Evolutionary conservation across 768 basidiomycete species (phyloP), one percentile per base, ranked within the genome.

Genomic region (Suillus cothurnatus): DNA sequence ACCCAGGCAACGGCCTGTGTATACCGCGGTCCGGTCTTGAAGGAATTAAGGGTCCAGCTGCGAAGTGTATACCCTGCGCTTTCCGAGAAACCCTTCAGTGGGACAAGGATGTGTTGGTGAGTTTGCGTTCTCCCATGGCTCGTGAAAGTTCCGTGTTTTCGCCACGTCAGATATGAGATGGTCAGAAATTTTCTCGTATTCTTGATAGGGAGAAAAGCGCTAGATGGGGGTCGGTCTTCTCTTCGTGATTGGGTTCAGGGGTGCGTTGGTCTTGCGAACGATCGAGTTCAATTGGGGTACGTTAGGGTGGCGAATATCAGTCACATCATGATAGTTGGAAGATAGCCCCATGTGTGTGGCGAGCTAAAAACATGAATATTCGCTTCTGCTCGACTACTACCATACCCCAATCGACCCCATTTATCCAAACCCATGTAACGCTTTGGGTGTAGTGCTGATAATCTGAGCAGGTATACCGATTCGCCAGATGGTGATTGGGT

Each of bases 81-180:
- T 53, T 91, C 87, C 6, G 77, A 86, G 68, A 91, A 88, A 74
- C 85, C 91, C 0, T 92, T 95, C 72, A 73, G 77, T 36, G 80
- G 80, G 8, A 96, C 95, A 14, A 79, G 96, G 65, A 76, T 99
- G 67, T 99, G 96, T 78, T 98, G 96, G 96, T 93, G 72, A 74
- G 86, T 74, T 38, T 26, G 15, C 17, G 11, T 55, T 38, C 23
- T 36, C 36, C 34, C 36, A 2, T 14, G 8, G 34, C n/a, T 17
- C 34, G n/a, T 36, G 34, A 57, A 7, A 52, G 17, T 52, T 28
- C 50, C 4, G 8, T 17, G 3, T 19, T 56, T n/a, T 56, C 6
- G 53, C 23, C 12, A n/a, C 21, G 32, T 56, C 2, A 12, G 55
- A 34, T 34, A 15, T 56, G n/a, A 23, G 7, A 36, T 36, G 4